Evolutionary conservation across 2,329 filamentous ascomycete species (phyloP), one percentile per base, ranked within the genome.

Genomic region (Claviceps africana): DNA sequence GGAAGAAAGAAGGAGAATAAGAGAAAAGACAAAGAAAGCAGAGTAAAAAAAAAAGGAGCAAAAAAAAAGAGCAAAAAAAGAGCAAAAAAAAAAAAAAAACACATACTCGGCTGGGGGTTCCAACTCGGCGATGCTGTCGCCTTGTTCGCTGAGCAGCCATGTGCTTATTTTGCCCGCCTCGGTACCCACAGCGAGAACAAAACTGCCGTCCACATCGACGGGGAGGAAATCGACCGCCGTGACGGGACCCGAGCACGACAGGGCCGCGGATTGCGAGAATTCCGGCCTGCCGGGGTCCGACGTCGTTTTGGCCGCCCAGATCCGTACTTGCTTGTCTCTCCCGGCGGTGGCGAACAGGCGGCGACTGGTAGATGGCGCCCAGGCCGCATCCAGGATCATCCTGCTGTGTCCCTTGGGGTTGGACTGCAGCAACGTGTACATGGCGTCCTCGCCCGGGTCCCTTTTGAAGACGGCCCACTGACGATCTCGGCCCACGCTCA

Each of bases 361-460:
- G 2, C 30, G 76, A 66, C 61, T 57, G 31, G 11, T n/a, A 65
- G 74, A 30, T 1, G 85, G 84, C 1, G 85, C 83, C 91, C 93
- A 98, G 2, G 86, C 81, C 1, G 82, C 86, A 63, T 89, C 88
- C 15, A 97, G 74, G 46, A 98, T 90, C 89, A 98, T 97, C 54
- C 93, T 76, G 4, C 85, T 77, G 66, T 98, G 93, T 0, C 87
- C 91, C 68, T 95, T 96, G 1, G 81, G 78, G 60, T 95, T 88
- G 2, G 78, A 72, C 55, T 82, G 72, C 40, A 79, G 65, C 3
- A 84, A 71, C 25, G 65, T 68, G 61, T 86, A 96, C 15, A 55
- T 51, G 35, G 62, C 62, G 31, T 60, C 59, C 1, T 65, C 62
- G 11, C 57, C 60, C 6, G 62, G 64, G 35, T 69, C 69, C 40